These are phyloP conservation scores for Saprolegnia parasitica DNA, from an alignment of 352 stramenopile species.

Conservation along the genomic window DNA sequence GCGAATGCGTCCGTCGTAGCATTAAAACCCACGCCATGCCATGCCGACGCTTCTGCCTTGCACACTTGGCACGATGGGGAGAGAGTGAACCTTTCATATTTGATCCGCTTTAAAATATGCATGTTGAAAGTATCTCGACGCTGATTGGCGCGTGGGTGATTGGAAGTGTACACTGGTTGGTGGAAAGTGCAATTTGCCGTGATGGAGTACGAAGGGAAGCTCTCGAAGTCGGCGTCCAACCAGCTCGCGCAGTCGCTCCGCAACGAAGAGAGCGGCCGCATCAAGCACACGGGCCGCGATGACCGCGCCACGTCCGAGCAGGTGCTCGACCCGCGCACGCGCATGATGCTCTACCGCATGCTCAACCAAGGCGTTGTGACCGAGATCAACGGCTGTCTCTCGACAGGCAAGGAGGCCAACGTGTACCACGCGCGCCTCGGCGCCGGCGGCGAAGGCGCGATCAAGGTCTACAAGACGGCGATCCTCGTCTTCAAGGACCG, in stretches of 20 bases:
- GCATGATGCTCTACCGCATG: slow-evolving; percentile 99
- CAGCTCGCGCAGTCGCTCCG: slow-evolving; percentile 69
- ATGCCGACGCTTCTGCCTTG: background rate
- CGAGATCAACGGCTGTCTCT: slow-evolving; percentile 98
- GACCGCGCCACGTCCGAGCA: slow-evolving; percentile 98
- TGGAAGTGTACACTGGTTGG: background rate
- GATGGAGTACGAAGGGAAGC: slow-evolving; percentile 30
- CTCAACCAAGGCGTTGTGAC: slow-evolving; percentile 94
- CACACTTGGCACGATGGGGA: background rate
- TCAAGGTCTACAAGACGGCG: slow-evolving; percentile 94
- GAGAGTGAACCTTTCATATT: background rate
- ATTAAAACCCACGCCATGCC: no score
- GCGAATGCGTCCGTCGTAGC: no score
- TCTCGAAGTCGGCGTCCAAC: slow-evolving; percentile 78
- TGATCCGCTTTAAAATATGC: background rate
- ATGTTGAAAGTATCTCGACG: background rate
- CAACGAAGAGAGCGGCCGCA: slow-evolving; percentile 67
- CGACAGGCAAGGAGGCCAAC: slow-evolving; percentile 99
- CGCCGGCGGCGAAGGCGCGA: slow-evolving; percentile 75
- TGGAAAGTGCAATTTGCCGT: background rate
- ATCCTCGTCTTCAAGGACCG: slow-evolving; percentile 98
- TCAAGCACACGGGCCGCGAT: slow-evolving; percentile 92
- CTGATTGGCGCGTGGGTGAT: background rate
- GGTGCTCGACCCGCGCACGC: slow-evolving; percentile 96
- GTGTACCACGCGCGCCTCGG: slow-evolving; percentile 95